Base-by-base conservation (phyloP, 2,329 filamentous ascomycete species). In the Talaromyces sp. region DNA sequence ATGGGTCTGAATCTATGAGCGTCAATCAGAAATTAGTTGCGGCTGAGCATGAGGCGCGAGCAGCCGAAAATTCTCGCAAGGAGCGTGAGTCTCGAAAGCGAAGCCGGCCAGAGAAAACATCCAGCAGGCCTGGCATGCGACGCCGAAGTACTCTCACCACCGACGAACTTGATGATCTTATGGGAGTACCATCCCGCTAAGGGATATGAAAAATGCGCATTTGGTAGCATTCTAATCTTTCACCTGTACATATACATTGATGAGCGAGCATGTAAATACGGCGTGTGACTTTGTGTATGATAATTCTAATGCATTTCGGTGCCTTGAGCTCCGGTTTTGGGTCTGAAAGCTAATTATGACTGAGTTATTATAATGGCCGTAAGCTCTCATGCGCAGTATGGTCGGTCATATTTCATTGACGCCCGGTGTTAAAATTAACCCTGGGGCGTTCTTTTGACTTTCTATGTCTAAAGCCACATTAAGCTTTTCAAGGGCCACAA, bases 131-230 rank as follows among this genome's bases (percentile, higher is more conserved):
- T 41, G 62, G 64, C 19, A 68, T 65, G 30, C 66, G 69, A 40
- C 68, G 76, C 53, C 68, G 75, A 41, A 78, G 76, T 51, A 78
- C 76, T 24, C 63, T 78, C 20, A 77, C 72, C n/a, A 72, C 64
- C 37, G 72, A 75, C 44, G 76, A 78, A 57, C 62, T 78, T 40
- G 75, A 73, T 16, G 70, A 72, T 52, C 59, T 76, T 49, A 66
- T 75, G 67, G 68, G 71, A 14, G 63, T 65, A 35, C 54, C 52
- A 49, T 58, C 60, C 39, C 58, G 58, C 48, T 59, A 45, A 61
- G 49, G 56, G 49, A 56, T 50, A 46, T 49, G 55, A 39, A 39
- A 27, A 41, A 16, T 39, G 20, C 30, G 20, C 32, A 36, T 16
- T 27, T 36, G 16, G 29, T 55, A 55, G 51, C 41, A 49, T 35